phyloP scores from a whole-genome alignment of 805 yeast species.

The Barnettozyma vustinii region DNA sequence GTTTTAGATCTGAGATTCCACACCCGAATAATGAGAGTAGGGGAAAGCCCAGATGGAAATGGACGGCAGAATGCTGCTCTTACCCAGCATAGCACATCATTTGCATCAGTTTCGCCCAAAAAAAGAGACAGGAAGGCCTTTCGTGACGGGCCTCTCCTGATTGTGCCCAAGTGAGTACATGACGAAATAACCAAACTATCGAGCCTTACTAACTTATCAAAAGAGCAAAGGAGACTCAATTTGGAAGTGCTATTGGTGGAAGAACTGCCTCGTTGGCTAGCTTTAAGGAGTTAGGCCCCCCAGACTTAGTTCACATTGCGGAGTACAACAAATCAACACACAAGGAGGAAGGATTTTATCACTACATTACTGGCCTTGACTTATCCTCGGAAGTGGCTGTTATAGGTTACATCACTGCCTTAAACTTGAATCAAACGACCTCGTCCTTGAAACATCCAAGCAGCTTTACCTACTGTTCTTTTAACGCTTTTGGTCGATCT shows the following conservation, averaged over 20 bases:
- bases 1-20: not conserved
- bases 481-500: slow-evolving; percentile 61
- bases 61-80: not conserved
- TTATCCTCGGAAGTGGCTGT: slow-evolving; percentile 41
- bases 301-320: slow-evolving; percentile 57
- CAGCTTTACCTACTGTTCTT: slow-evolving; percentile 52
- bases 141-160: slow-evolving; percentile 15
- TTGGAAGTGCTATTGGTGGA: slow-evolving; percentile 48
- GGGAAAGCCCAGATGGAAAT: not conserved
- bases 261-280: slow-evolving; percentile 39
- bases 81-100: not conserved
- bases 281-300: slow-evolving; percentile 59
- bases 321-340: slow-evolving; percentile 23
- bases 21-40: not conserved
- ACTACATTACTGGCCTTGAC: slow-evolving; percentile 43
- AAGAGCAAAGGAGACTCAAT: slow-evolving; percentile 40
- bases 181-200: not conserved
- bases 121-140: slow-evolving; percentile 13
- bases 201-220: slow-evolving; percentile 1
- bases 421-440: slow-evolving; percentile 22
- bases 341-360: slow-evolving; percentile 47
- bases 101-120: slow-evolving; percentile 11
- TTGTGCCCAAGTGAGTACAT: slow-evolving; percentile 18
- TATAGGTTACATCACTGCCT: slow-evolving; percentile 39
- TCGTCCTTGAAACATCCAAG: slow-evolving; percentile 23